Percentiles rank a stretch among this genome's conserved stretches.
phyloP scores from a whole-genome alignment of 2,329 filamentous ascomycete species.

The Fusarium tanahbumbuense region DNA sequence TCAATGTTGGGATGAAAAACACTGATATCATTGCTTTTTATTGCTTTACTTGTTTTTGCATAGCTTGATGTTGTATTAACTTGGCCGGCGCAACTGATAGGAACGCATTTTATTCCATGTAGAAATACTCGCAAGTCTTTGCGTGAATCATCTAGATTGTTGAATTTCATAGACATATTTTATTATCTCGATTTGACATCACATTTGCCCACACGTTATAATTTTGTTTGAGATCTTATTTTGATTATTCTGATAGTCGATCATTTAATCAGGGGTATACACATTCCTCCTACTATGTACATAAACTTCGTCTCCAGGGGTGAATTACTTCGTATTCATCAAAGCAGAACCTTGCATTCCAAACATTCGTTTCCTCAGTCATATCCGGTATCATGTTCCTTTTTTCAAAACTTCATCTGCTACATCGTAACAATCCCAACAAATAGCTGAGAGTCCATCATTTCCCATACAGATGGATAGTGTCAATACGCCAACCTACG shows the following conservation, averaged over 20 bases:
- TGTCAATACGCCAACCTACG: conserved; percentile 25
- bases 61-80: conserved; percentile 39
- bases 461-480: conserved; percentile 21
- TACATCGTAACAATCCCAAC: conserved; percentile 21
- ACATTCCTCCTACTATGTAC: conserved; percentile 25
- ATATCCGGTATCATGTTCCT: conserved; percentile 24
- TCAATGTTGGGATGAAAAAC: conserved; percentile 23
- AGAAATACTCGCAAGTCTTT: conserved; percentile 31
- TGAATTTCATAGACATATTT: conserved; percentile 27
- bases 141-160: conserved; percentile 34
- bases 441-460: conserved; percentile 8
- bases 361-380: conserved; percentile 27
- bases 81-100: conserved; percentile 40
- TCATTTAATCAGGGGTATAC: conserved; percentile 30
- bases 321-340: conserved; percentile 8
- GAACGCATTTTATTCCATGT: conserved; percentile 36
- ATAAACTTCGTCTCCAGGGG: conserved; percentile 8
- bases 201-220: not conserved
- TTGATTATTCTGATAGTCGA: not conserved
- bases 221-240: not conserved
- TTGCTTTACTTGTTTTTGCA: conserved; percentile 27
- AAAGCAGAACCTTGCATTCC: conserved; percentile 12
- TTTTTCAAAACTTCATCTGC: conserved; percentile 24
- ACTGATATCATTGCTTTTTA: conserved; percentile 40
- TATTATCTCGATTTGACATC: not conserved